Evolutionary conservation across 2,329 filamentous ascomycete species (phyloP).

Genomic region (Monilinia fructigena): DNA sequence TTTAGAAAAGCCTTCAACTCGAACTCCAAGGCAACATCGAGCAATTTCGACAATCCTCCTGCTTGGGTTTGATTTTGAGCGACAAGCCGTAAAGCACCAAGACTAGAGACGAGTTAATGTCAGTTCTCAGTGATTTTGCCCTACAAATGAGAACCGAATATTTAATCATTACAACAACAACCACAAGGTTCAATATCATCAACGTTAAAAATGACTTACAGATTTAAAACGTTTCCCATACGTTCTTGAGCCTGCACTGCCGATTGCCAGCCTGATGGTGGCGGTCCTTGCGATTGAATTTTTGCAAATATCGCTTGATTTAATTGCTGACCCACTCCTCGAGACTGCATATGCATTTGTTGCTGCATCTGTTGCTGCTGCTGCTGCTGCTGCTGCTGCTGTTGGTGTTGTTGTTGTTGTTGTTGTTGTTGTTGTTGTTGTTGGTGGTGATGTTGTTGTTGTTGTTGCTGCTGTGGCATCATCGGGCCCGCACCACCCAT

Average conservation of each 20-base stretch:
- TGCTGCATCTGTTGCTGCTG: conserved; percentile 27
- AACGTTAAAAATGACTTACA: conserved; percentile 32
- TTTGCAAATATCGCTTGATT: conserved; percentile 36
- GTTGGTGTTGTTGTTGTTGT: conserved; percentile 19
- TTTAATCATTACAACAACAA: neutral
- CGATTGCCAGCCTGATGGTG: conserved; percentile 36
- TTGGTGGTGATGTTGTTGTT: conserved; percentile 32
- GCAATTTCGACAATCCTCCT: conserved; percentile 33
- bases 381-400: conserved; percentile 10
- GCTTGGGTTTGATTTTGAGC: conserved; percentile 32
- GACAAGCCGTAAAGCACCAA: conserved; percentile 37
- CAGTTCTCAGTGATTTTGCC: neutral
- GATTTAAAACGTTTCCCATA: conserved; percentile 31
- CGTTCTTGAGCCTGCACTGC: conserved; percentile 35
- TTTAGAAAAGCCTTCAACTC: conserved; percentile 38
- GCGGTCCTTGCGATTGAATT: conserved; percentile 33
- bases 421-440: conserved; percentile 25
- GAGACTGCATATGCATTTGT: conserved; percentile 18
- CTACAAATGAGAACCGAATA: neutral
- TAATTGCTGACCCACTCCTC: conserved; percentile 28
- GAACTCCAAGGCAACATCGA: conserved; percentile 37
- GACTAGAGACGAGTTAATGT: conserved; percentile 27
- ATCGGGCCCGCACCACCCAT: conserved; percentile 36
- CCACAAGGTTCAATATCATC: neutral
- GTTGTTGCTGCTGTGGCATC: conserved; percentile 36